Evolutionary conservation across 2,329 filamentous ascomycete species (phyloP).

Genomic region (Drechslerella dactyloides): DNA sequence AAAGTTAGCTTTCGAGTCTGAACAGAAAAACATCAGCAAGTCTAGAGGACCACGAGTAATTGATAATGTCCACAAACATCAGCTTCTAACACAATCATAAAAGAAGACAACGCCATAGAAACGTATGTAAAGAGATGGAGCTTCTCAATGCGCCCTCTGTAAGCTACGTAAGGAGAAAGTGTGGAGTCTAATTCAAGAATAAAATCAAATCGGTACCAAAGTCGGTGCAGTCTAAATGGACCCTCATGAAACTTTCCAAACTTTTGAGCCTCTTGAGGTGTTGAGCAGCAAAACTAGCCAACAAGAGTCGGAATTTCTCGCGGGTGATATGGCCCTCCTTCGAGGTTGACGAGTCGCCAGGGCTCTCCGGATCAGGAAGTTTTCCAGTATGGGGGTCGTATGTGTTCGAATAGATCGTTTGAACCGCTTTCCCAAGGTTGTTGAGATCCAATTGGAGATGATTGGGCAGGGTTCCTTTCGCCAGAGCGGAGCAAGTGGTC

Average conservation of each 20-base stretch:
- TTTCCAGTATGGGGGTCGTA: slow-evolving; percentile 14
- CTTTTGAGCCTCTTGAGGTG: slow-evolving; percentile 7
- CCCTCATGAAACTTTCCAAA: neutral
- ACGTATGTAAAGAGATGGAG: too few species aligned
- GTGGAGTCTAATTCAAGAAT: too few species aligned
- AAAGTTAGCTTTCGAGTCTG: too few species aligned
- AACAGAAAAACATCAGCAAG: too few species aligned
- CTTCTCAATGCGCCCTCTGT: neutral
- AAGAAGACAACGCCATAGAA: too few species aligned
- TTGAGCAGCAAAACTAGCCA: slow-evolving; percentile 13
- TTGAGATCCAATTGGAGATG: too few species aligned
- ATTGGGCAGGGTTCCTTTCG: neutral
- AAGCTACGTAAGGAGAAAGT: too few species aligned
- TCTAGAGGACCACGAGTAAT: too few species aligned
- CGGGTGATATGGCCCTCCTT: neutral
- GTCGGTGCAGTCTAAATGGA: slow-evolving; percentile 14
- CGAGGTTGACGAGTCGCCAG: too few species aligned
- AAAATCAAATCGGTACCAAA: slow-evolving; percentile 22
- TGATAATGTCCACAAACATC: too few species aligned
- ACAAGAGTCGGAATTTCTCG: slow-evolving; percentile 13
- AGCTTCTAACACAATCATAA: too few species aligned
- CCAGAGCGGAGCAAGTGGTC: slow-evolving; percentile 6
- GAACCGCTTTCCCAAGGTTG: neutral
- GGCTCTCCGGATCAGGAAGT: neutral
- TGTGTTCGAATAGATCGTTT: slow-evolving; percentile 10